Conservation (phyloP, 305 asterid species). For the Fraxinus floribunda region DNA sequence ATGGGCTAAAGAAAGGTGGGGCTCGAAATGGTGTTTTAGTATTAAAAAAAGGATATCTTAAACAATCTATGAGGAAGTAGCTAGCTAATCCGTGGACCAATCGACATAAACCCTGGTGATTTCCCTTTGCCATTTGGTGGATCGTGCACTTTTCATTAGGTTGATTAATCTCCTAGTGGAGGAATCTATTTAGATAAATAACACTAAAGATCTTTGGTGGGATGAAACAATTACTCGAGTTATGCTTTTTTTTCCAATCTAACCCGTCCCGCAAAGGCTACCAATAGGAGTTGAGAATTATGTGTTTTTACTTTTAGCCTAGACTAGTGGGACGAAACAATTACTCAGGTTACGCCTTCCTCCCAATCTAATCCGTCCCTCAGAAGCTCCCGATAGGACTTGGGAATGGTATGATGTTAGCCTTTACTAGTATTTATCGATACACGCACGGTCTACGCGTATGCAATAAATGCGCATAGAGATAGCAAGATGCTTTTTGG, state of each 20-base stretch:
- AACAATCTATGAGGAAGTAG: neutral
- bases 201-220: neutral
- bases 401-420: neutral
- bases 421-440: neutral
- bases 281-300: neutral
- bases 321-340: neutral
- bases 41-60: no score
- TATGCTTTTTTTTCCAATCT: no score
- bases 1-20: neutral
- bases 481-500: neutral
- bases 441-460: neutral
- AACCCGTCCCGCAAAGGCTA: neutral
- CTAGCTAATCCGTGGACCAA: neutral
- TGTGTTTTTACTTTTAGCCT: neutral
- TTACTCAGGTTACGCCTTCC: neutral
- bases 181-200: neutral
- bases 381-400: neutral
- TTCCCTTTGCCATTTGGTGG: neutral
- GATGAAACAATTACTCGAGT: neutral
- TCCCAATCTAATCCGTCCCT: neutral
- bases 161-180: slow-evolving; percentile 6
- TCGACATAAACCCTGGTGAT: neutral
- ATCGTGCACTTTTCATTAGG: slow-evolving; percentile 2
- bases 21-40: neutral
- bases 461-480: neutral